These are phyloP conservation scores for Neoboletus subvelutipes DNA, from an alignment of 768 basidiomycete genomes.

Conservation along the genomic window DNA sequence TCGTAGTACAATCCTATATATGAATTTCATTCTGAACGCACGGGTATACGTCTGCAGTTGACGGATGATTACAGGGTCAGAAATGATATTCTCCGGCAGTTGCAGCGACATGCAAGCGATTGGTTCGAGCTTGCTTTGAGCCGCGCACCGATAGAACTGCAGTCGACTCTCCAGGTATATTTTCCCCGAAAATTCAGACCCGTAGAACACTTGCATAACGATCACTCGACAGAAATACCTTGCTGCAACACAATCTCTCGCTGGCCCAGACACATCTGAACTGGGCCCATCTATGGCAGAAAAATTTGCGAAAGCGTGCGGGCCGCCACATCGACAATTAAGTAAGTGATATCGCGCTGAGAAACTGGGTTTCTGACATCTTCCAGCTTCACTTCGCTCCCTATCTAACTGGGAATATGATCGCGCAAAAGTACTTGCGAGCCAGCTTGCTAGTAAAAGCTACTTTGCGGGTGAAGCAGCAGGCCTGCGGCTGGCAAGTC, in stretches of 20 bases:
- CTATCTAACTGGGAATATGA: constrained; percentile 73
- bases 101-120: constrained; percentile 68
- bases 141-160: constrained; percentile 88
- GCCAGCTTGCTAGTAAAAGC: constrained; percentile 87
- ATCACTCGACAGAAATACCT: constrained; percentile 75
- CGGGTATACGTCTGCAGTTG: constrained; percentile 71
- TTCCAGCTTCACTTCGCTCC: constrained; percentile 51
- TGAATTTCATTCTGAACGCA: constrained; percentile 77
- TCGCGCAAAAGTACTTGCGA: constrained; percentile 74
- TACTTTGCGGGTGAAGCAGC: constrained; percentile 87
- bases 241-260: constrained; percentile 64
- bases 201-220: neutral
- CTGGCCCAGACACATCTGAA: constrained; percentile 76
- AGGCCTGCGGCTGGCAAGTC: constrained; percentile 70
- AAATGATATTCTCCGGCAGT: constrained; percentile 75
- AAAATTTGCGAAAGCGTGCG: constrained; percentile 79
- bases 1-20: constrained; percentile 86
- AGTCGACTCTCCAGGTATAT: constrained; percentile 84
- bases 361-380: neutral
- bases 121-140: constrained; percentile 90
- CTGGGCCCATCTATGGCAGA: constrained; percentile 90
- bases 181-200: neutral
- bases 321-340: constrained; percentile 71
- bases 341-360: constrained; percentile 45
- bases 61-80: constrained; percentile 85